Evolutionary conservation across 768 basidiomycete genomes (phyloP).

Genomic region (Daedaleopsis sinensis): DNA sequence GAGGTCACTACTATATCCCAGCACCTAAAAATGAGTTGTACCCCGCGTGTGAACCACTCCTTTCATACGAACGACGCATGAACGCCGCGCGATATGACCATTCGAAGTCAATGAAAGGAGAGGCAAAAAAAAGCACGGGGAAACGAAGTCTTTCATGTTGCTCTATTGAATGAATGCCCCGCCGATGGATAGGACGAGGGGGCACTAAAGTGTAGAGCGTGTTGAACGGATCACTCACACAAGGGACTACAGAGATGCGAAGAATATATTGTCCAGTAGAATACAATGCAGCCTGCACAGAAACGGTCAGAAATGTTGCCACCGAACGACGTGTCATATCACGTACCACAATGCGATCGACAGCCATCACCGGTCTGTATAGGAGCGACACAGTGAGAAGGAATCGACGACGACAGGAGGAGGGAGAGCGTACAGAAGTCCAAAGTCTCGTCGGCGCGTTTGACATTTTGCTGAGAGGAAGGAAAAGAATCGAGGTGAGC

Average conservation of each 20-base stretch:
- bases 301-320: slow-evolving; percentile 16
- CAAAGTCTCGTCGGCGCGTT: slow-evolving; percentile 92
- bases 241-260: slow-evolving; percentile 14
- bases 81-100: slow-evolving; percentile 28
- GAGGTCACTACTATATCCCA: background rate
- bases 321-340: slow-evolving; percentile 20
- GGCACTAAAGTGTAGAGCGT: slow-evolving; percentile 88
- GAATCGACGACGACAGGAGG: background rate
- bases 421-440: slow-evolving; percentile 76
- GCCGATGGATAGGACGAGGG: slow-evolving; percentile 58
- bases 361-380: slow-evolving; percentile 43
- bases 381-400: background rate
- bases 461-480: slow-evolving; percentile 85
- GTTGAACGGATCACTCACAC: background rate
- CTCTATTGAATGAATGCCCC: slow-evolving; percentile 87
- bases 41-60: slow-evolving; percentile 56
- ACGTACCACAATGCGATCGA: slow-evolving; percentile 38
- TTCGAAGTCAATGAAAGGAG: slow-evolving; percentile 25
- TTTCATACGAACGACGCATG: slow-evolving; percentile 31
- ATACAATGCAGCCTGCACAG: slow-evolving; percentile 36
- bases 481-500: slow-evolving; percentile 35
- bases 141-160: slow-evolving; percentile 50
- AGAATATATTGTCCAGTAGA: slow-evolving; percentile 38
- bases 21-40: slow-evolving; percentile 32
- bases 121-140: slow-evolving; percentile 45